Conservation (phyloP, 495 filamentous ascomycete species). For the Neurospora hispaniola region DNA sequence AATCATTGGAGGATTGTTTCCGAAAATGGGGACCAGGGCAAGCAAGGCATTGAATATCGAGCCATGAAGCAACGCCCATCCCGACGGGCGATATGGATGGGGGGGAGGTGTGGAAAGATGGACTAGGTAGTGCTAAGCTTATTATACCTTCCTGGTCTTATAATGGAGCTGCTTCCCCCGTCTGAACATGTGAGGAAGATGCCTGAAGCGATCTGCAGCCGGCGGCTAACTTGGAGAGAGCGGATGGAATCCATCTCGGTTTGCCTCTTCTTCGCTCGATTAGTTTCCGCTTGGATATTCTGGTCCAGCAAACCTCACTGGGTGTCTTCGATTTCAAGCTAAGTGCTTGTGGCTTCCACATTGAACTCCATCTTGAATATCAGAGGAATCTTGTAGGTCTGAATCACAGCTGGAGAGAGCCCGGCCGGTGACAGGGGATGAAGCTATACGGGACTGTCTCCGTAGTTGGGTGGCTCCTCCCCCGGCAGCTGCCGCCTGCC, state of each 20-base stretch:
- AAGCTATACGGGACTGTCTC: neutral
- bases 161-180: neutral
- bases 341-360: too few relatives aligned
- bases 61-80: neutral
- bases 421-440: neutral
- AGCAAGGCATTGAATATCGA: neutral
- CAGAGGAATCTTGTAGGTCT: neutral
- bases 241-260: neutral
- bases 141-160: neutral
- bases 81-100: neutral
- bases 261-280: neutral
- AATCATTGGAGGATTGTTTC: neutral
- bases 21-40: neutral
- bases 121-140: neutral
- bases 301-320: neutral
- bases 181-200: neutral
- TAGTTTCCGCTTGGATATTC: neutral
- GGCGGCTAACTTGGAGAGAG: neutral
- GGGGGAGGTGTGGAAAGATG: neutral
- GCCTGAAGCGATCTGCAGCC: neutral
- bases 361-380: neutral
- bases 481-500: neutral
- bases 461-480: neutral
- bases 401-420: neutral
- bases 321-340: neutral